These are phyloP conservation scores for Amylocarpus encephaloides DNA, from an alignment of 2,329 filamentous ascomycete species.

Conservation along the genomic window DNA sequence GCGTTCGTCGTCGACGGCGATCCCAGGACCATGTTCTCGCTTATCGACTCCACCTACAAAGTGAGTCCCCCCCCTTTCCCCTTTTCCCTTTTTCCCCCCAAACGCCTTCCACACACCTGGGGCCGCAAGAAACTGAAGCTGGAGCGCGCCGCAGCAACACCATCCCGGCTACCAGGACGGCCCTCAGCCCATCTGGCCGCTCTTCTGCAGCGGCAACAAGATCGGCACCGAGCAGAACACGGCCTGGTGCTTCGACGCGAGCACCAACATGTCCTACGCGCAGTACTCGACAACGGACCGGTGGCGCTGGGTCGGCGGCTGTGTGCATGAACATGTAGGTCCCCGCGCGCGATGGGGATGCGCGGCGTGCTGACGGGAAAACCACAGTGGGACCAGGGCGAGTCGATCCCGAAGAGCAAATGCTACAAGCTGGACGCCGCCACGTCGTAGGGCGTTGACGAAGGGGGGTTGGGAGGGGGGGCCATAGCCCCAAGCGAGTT, in stretches of 20 bases:
- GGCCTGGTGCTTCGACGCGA: conserved; percentile 13
- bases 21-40: conserved; percentile 17
- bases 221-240: conserved; percentile 11
- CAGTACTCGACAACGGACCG: conserved; percentile 14
- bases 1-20: conserved; percentile 18
- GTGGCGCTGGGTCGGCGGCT: conserved; percentile 16
- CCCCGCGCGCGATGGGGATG: not conserved
- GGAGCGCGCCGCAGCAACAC: conserved; percentile 10
- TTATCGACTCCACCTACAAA: conserved; percentile 15
- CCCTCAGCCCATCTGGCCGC: conserved; percentile 15
- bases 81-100: too few species aligned
- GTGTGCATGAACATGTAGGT: conserved; percentile 17
- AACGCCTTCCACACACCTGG: not conserved
- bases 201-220: conserved; percentile 14
- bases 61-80: conserved; percentile 6
- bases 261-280: conserved; percentile 17
- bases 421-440: conserved; percentile 8
- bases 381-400: conserved; percentile 13
- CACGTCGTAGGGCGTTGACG: not conserved
- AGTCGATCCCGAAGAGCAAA: conserved; percentile 11
- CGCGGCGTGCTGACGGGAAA: not conserved
- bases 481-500: too few species aligned
- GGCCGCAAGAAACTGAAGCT: not conserved
- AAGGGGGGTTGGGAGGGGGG: not conserved
- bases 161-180: conserved; percentile 13